Base-by-base conservation (phyloP, 2,329 filamentous ascomycete species). In the Arthrinium phaeospermum region DNA sequence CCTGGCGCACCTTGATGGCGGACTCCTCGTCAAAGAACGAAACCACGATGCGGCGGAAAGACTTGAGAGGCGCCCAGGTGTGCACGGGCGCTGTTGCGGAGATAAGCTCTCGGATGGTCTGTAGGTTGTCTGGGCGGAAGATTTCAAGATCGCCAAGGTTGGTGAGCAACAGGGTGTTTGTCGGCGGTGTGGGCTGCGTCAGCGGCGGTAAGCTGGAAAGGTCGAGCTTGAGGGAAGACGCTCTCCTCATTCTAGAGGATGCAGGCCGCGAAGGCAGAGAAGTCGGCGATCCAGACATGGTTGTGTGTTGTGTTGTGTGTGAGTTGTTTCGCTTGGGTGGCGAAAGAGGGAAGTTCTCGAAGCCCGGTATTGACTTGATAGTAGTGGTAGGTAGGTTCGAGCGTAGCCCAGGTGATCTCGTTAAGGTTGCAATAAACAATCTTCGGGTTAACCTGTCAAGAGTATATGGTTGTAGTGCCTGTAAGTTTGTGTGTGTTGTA, bases 131-230 rank as follows among this genome's bases (percentile, higher is more conserved):
- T 24, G 92, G 86, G 72, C 89, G 86, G 87, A 96, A 96, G 84
- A 94, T 91, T 78, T 92, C 91, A 73, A 87, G 84, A 75, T 94
- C 90, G 79, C 91, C 85, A 73, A 96, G 90, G 84, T 94, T 94
- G 78, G 94, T 96, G 80, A 96, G 92, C 79, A 96, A 90, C 72
- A 96, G 91, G 0, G 94, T 96, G 85, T 96, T 96, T 76, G 92
- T 93, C 7, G 93, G 92, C 71, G 91, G 90, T 37, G 93, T 91
- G n/a, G 93, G 93, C 79, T 90, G 88, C 57, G 86, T 86, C 71
- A 94, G 86, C 47, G 92, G 89, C 69, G 94, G 93, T 57, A 96
- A 84, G 79, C 87, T 89, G 74, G 92, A 92, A 67, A 96, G 89
- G 80, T 96, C 93, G 78, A 96, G 88, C 30, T 90, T 91, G 72